Percentiles rank a stretch among this genome's conserved stretches.
Conservation (phyloP, 345 rosid genomes). For the Linum trigynum region DNA sequence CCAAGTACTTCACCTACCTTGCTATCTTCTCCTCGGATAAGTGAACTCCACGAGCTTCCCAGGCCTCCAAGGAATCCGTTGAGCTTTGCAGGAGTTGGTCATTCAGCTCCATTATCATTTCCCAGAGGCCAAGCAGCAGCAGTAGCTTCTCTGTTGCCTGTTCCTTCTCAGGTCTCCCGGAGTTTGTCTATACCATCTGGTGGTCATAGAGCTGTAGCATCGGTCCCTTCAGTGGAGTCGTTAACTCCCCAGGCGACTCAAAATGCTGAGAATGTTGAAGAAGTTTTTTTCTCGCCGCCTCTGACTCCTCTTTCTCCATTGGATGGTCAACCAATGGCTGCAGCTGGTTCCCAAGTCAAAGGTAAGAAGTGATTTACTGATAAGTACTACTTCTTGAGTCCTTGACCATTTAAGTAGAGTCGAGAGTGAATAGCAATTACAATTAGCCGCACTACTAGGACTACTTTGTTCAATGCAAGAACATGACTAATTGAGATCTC, state of each 20-base stretch:
- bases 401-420: not conserved
- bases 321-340: slow-evolving; percentile 13
- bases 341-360: slow-evolving; percentile 21
- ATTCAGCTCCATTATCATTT: slow-evolving; percentile 19
- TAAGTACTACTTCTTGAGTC: slow-evolving; percentile 8
- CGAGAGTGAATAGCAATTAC: not conserved
- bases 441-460: not conserved
- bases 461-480: not conserved
- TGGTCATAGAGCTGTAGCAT: slow-evolving; percentile 18
- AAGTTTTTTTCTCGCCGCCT: slow-evolving; percentile 52
- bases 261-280: slow-evolving; percentile 27
- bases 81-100: slow-evolving; percentile 14
- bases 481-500: too few species aligned
- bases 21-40: slow-evolving; percentile 20
- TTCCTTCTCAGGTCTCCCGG: slow-evolving; percentile 24
- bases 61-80: slow-evolving; percentile 23
- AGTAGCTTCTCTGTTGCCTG: slow-evolving; percentile 19
- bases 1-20: slow-evolving; percentile 23
- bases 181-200: slow-evolving; percentile 27
- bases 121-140: slow-evolving; percentile 9
- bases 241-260: slow-evolving; percentile 24
- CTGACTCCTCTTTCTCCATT: slow-evolving; percentile 54
- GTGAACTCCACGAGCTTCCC: slow-evolving; percentile 30
- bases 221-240: slow-evolving; percentile 20
- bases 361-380: slow-evolving; percentile 25